Conservation (phyloP, 768 basidiomycete species). For the Tylopilus plumbeoviolaceoides region DNA sequence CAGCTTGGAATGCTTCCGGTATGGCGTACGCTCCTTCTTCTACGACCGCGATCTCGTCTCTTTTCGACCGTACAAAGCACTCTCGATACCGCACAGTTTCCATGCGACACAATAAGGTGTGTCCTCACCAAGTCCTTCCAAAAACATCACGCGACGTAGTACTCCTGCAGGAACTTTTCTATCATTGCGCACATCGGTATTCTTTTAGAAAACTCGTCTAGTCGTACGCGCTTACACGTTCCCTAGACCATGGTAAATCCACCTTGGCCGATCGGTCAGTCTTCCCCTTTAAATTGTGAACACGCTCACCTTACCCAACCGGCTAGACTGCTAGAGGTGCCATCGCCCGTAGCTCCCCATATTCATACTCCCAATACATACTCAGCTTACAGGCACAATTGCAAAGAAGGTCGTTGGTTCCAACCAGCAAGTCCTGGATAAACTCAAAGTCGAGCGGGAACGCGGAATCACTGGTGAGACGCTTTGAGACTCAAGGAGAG, state of each 20-base stretch:
- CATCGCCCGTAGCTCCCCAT: background rate
- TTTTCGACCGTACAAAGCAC: conserved; percentile 33
- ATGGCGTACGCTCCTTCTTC: conserved; percentile 28
- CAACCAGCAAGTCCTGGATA: conserved; percentile 87
- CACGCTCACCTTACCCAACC: conserved; percentile 2
- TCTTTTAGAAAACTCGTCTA: background rate
- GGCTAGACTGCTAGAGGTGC: conserved; percentile 71
- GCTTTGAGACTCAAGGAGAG: background rate
- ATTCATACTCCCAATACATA: conserved; percentile 9
- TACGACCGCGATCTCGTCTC: conserved; percentile 6
- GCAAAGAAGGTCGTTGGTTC: conserved; percentile 55
- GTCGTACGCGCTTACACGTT: conserved; percentile 4
- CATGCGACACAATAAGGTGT: conserved; percentile 67
- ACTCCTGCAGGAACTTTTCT: conserved; percentile 71
- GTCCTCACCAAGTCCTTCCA: background rate
- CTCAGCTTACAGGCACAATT: conserved; percentile 86
- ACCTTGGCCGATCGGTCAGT: conserved; percentile 83
- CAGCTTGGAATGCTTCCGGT: conserved; percentile 23
- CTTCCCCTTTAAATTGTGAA: background rate
- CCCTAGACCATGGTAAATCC: conserved; percentile 90
- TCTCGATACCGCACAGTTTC: conserved; percentile 58
- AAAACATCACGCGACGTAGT: background rate
- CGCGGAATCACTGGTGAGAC: conserved; percentile 85
- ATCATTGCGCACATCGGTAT: conserved; percentile 94
- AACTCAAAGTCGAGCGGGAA: conserved; percentile 95